A percentile compares a stretch with the other conserved stretches of the same genome.
phyloP scores from a whole-genome alignment of 2,329 filamentous ascomycete species.

The Harringtonia lauricola region DNA sequence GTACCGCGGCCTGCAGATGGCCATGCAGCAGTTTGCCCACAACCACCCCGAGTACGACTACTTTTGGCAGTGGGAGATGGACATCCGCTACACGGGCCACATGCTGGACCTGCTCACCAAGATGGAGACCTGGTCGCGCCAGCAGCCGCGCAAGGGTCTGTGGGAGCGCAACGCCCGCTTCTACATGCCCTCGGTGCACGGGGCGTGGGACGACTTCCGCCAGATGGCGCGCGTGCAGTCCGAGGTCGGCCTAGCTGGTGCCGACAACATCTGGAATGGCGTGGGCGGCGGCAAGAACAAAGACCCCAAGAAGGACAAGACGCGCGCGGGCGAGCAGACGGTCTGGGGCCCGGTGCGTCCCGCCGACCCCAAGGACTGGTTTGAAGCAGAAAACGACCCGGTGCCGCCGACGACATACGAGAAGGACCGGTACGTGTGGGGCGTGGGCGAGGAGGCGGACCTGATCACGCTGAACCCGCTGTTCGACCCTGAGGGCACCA shows the following conservation, averaged over 20 bases:
- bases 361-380: slow-evolving; percentile 55
- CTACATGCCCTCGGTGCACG: slow-evolving; percentile 67
- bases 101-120: slow-evolving; percentile 67
- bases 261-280: slow-evolving; percentile 57
- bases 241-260: slow-evolving; percentile 53
- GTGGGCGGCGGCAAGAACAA: slow-evolving; percentile 27
- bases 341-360: slow-evolving; percentile 81
- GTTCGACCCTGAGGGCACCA: slow-evolving; percentile 80
- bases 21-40: slow-evolving; percentile 85
- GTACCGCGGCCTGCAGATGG: slow-evolving; percentile 88
- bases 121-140: slow-evolving; percentile 55
- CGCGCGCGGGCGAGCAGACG: slow-evolving; percentile 37
- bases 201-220: slow-evolving; percentile 69
- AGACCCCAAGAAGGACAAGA: slow-evolving; percentile 15
- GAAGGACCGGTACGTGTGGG: slow-evolving; percentile 76
- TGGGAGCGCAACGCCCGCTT: slow-evolving; percentile 75
- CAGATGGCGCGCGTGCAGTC: slow-evolving; percentile 67
- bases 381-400: slow-evolving; percentile 63
- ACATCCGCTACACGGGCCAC: slow-evolving; percentile 80
- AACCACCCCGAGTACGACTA: slow-evolving; percentile 81
- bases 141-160: slow-evolving; percentile 66
- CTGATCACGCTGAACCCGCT: slow-evolving; percentile 86
- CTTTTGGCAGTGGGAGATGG: slow-evolving; percentile 96
- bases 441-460: slow-evolving; percentile 82
- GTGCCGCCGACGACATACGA: slow-evolving; percentile 61